These are phyloP conservation scores for Lactarius deliciosus DNA, from an alignment of 768 basidiomycete species.

Conservation along the genomic window DNA sequence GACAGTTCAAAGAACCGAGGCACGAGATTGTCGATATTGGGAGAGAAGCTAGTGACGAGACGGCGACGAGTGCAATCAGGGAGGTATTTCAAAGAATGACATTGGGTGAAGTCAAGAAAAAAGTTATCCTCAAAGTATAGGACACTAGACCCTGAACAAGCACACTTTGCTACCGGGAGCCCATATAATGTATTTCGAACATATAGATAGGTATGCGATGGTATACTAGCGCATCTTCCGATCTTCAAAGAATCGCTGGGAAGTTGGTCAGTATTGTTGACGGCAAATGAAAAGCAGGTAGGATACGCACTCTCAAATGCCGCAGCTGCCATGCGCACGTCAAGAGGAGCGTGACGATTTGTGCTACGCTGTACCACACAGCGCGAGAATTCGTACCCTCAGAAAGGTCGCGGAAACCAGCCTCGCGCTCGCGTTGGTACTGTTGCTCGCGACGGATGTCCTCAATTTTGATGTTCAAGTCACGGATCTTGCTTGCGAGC, in stretches of 20 bases:
- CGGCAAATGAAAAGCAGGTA: background rate
- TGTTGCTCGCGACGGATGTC: constrained; percentile 95
- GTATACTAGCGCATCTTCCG: constrained; percentile 63
- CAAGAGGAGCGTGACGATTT: constrained; percentile 78
- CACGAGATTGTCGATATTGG: constrained; percentile 65
- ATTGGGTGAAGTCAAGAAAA: constrained; percentile 47
- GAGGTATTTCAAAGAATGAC: constrained; percentile 38
- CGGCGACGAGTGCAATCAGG: constrained; percentile 38
- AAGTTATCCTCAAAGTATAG: constrained; percentile 46
- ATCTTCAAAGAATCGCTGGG: constrained; percentile 83
- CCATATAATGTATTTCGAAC: constrained; percentile 17
- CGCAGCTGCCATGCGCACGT: constrained; percentile 94
- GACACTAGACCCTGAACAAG: constrained; percentile 28
- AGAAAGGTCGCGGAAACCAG: constrained; percentile 84
- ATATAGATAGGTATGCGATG: constrained; percentile 26
- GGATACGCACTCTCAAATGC: constrained; percentile 73
- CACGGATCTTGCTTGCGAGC: constrained; percentile 79
- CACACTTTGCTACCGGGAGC: constrained; percentile 20
- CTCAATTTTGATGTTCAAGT: constrained; percentile 90
- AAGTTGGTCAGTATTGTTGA: background rate
- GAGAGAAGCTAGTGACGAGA: constrained; percentile 40
- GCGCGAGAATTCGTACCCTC: constrained; percentile 90
- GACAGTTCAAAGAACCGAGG: constrained; percentile 63
- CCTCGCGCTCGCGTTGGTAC: constrained; percentile 95
- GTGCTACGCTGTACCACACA: constrained; percentile 90